phyloP scores from a whole-genome alignment of 2,329 filamentous ascomycete genomes.

The Fusarium duplospermum region DNA sequence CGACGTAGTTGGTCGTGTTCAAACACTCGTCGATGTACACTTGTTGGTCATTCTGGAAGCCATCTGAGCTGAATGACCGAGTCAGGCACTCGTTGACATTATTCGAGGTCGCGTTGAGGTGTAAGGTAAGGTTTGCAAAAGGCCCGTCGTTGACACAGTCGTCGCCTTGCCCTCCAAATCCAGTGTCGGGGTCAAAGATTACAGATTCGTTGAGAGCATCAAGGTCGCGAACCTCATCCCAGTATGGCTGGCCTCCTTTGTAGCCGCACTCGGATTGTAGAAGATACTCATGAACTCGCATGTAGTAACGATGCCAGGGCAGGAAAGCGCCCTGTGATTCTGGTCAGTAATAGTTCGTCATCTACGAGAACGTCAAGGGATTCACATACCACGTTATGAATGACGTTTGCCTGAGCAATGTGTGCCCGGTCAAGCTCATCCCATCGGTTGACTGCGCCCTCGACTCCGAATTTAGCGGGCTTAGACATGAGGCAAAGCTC shows the following conservation, averaged over 20 bases:
- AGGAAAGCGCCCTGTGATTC: conserved; percentile 9
- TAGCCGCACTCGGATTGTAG: conserved; percentile 20
- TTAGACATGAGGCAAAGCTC: neutral
- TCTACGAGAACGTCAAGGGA: neutral
- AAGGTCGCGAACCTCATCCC: conserved; percentile 17
- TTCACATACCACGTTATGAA: conserved; percentile 24
- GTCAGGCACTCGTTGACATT: neutral
- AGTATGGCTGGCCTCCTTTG: conserved; percentile 19
- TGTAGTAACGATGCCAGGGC: conserved; percentile 23
- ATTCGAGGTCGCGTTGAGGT: neutral
- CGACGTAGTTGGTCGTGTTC: conserved; percentile 4
- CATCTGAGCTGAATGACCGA: conserved; percentile 1
- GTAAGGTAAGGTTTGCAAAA: conserved; percentile 16
- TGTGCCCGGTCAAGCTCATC: conserved; percentile 20
- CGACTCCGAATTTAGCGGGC: conserved; percentile 2
- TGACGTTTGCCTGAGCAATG: conserved; percentile 12
- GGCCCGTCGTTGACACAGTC: conserved; percentile 19
- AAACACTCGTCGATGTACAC: conserved; percentile 14
- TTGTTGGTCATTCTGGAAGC: conserved; percentile 10
- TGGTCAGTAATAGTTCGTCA: neutral
- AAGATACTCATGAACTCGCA: conserved; percentile 16
- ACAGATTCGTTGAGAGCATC: neutral
- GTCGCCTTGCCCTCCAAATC: conserved; percentile 11
- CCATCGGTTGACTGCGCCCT: conserved; percentile 12
- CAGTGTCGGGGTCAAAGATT: conserved; percentile 10